Base-by-base conservation (phyloP, 2,329 filamentous ascomycete species). In the Mycosphaerella sp. region DNA sequence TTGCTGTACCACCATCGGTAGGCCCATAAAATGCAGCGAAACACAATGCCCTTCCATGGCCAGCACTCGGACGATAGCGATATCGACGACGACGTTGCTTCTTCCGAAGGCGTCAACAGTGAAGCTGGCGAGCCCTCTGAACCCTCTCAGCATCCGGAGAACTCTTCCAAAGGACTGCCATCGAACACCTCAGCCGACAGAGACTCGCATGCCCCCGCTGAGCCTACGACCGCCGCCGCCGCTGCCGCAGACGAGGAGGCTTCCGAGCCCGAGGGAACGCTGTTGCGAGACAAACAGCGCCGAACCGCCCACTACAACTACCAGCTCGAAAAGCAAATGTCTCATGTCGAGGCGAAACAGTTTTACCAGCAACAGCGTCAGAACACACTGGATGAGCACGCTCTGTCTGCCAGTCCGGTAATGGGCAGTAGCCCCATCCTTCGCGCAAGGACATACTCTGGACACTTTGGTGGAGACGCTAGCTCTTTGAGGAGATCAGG, bases 291-390 rank as follows among this genome's bases (percentile, higher is more conserved):
- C 64, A 77, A 74, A 66, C 78, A 81, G 67, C 74, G 78, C 54
- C 85, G 85, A 68, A 95, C 90, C 7, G 88, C 91, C 17, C 95
- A 90, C 68, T 96, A 95, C 73, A 91, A 96, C 71, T 89, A 92
- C 66, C 86, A 92, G 49, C 87, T 89, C 50, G 93, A 98, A 72
- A 95, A 93, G 66, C 88, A 92, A 67, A 87, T 95, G 83, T 95
- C 86, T 66, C 90, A 95, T 70, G 85, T 88, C 26, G 93, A 98
- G 69, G 89, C 92, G 56, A 97, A 95, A 72, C 80, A 96, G 59
- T 95, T 97, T 74, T 98, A 95, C 71, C 92, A 96, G 73, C 81
- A 88, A 61, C 90, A 89, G 71, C 87, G 90, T 70, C 76, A 84
- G 54, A 86, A 85, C 58, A 77, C 73, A 40, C 66, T 76, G 59